Evolutionary conservation across 805 yeast genomes (phyloP).

Genomic region (Starmerella ratchasimensis): DNA sequence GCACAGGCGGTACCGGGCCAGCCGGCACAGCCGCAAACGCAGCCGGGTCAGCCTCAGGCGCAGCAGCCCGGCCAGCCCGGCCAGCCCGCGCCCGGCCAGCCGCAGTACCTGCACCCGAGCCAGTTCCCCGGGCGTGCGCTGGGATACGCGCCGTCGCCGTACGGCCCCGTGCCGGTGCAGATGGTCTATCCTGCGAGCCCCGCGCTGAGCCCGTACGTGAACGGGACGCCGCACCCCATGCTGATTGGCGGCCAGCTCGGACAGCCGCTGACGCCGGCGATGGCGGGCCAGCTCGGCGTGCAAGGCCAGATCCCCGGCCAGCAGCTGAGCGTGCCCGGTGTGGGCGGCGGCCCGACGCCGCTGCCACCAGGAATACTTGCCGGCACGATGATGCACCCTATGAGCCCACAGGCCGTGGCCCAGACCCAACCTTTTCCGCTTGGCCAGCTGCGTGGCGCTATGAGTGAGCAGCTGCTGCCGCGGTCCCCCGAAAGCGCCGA

Average conservation of each 20-base stretch:
- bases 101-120: slow-evolving; percentile 2
- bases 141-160: slow-evolving; percentile 4
- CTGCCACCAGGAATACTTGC: neutral
- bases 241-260: slow-evolving; percentile 11
- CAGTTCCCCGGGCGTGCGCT: slow-evolving; percentile 1
- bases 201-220: slow-evolving; percentile 13
- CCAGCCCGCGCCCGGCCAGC: neutral
- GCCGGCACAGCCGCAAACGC: slow-evolving; percentile 1
- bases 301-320: neutral
- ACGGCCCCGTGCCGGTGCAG: slow-evolving; percentile 8
- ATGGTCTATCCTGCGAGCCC: slow-evolving; percentile 17
- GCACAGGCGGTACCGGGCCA: neutral
- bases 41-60: neutral
- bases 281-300: neutral
- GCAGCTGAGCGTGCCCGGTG: neutral
- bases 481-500: slow-evolving; percentile 20
- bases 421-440: slow-evolving; percentile 8
- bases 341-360: neutral
- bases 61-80: slow-evolving; percentile 2
- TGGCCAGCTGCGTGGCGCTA: slow-evolving; percentile 19
- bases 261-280: slow-evolving; percentile 10
- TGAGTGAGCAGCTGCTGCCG: slow-evolving; percentile 23
- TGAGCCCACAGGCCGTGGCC: slow-evolving; percentile 13
- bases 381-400: slow-evolving; percentile 11
- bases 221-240: slow-evolving; percentile 4